Conservation (phyloP, 2,329 filamentous ascomycete genomes). For the Talaromyces funiculosus region DNA sequence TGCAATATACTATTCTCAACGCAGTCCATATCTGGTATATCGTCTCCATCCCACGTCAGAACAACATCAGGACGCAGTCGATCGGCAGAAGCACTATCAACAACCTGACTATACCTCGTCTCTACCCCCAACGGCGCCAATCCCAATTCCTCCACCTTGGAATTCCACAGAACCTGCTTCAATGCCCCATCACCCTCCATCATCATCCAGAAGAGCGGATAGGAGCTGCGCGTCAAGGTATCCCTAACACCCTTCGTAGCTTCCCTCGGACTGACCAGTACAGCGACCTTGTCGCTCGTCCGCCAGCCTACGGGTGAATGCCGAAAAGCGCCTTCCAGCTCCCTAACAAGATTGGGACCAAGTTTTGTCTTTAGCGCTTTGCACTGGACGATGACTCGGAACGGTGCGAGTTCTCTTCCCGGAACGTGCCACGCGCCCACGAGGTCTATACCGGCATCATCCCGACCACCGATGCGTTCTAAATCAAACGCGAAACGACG, state of each 20-base stretch:
- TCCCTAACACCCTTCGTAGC: constrained; percentile 76
- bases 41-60: constrained; percentile 34
- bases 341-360: constrained; percentile 40
- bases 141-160: constrained; percentile 33
- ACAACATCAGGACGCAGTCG: constrained; percentile 21
- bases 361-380: constrained; percentile 41
- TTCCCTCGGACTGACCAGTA: constrained; percentile 63
- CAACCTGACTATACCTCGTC: constrained; percentile 24
- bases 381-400: constrained; percentile 44
- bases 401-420: constrained; percentile 19
- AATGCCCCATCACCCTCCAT: constrained; percentile 34
- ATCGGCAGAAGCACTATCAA: constrained; percentile 7
- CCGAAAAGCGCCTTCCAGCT: constrained; percentile 61
- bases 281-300: constrained; percentile 57
- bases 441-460: constrained; percentile 44
- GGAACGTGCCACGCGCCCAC: constrained; percentile 43
- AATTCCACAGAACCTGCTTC: constrained; percentile 44
- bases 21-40: constrained; percentile 29
- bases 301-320: constrained; percentile 70
- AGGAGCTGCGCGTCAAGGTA: constrained; percentile 59
- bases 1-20: constrained; percentile 24
- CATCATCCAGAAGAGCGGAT: constrained; percentile 63
- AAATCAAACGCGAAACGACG: constrained; percentile 36
- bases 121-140: constrained; percentile 36
- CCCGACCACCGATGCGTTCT: constrained; percentile 40